A percentile compares a stretch with the other conserved stretches of the same genome.
These are phyloP conservation scores for Pseudogymnoascus sp. DNA, from an alignment of 2,329 filamentous ascomycete genomes.

Conservation along the genomic window DNA sequence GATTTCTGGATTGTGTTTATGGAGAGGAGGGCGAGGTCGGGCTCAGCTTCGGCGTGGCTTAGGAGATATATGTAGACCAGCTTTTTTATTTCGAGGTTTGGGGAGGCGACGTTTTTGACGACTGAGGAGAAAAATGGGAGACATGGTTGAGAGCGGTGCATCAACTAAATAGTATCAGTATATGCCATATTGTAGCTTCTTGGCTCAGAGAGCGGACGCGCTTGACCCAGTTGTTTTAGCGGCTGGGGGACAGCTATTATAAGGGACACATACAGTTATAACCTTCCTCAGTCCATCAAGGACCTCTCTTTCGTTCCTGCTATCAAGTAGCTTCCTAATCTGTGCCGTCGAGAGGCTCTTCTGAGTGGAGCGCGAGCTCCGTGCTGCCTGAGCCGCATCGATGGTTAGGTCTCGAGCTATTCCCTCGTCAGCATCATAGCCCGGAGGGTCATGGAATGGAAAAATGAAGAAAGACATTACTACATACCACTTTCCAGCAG, in stretches of 20 bases:
- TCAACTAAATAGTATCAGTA: slow-evolving; percentile 58
- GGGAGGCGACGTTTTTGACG: slow-evolving; percentile 94
- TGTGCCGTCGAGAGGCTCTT: slow-evolving; percentile 69
- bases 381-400: slow-evolving; percentile 87
- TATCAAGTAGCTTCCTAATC: slow-evolving; percentile 92
- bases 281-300: slow-evolving; percentile 86
- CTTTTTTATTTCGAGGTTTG: slow-evolving; percentile 93
- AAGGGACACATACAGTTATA: slow-evolving; percentile 60
- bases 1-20: slow-evolving; percentile 99
- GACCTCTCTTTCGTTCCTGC: slow-evolving; percentile 84
- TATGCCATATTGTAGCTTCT: not conserved
- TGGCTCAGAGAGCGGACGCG: slow-evolving; percentile 15
- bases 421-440: not conserved
- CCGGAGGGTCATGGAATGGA: not conserved
- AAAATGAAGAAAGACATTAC: slow-evolving; percentile 1
- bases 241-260: not conserved
- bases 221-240: not conserved
- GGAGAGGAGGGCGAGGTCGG: slow-evolving; percentile 87
- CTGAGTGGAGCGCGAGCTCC: slow-evolving; percentile 53
- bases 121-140: slow-evolving; percentile 94
- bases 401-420: slow-evolving; percentile 92
- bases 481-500: slow-evolving; percentile 84
- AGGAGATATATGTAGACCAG: slow-evolving; percentile 98
- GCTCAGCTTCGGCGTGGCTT: slow-evolving; percentile 91
- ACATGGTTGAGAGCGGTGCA: slow-evolving; percentile 84